Percentiles rank a stretch among this genome's conserved stretches.
These are phyloP conservation scores for Phalaenopsis hybrid DNA, from an alignment of 116 monocot genomes.

Conservation along the genomic window DNA sequence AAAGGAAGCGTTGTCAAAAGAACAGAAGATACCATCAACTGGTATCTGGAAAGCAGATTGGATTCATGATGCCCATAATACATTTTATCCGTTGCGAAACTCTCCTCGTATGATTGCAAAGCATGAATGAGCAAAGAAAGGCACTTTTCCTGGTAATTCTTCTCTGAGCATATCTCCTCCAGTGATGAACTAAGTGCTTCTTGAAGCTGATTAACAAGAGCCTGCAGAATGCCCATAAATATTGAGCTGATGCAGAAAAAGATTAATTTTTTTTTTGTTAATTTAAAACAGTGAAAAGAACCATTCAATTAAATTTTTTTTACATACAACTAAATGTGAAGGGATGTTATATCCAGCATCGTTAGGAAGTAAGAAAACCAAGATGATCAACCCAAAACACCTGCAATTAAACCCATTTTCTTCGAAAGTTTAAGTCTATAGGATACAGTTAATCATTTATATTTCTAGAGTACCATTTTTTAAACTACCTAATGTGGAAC, in stretches of 20 bases:
- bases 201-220: constrained; percentile 37
- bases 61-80: constrained; percentile 23
- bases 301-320: not conserved
- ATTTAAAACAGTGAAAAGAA: not conserved
- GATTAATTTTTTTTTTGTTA: not conserved
- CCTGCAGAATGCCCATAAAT: constrained; percentile 11
- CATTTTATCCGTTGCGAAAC: constrained; percentile 15
- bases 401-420: not conserved
- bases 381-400: not conserved
- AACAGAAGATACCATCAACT: constrained; percentile 83
- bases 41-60: constrained; percentile 50
- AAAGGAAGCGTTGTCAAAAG: constrained; percentile 74
- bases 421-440: not conserved
- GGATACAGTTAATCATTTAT: not conserved
- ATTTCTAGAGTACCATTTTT: too few relatives aligned
- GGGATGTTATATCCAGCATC: not conserved
- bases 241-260: not conserved
- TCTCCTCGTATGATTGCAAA: constrained; percentile 37
- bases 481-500: too few relatives aligned
- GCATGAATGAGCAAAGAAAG: constrained; percentile 44
- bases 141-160: constrained; percentile 55
- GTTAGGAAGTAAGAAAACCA: not conserved
- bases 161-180: constrained; percentile 60
- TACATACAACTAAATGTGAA: not conserved
- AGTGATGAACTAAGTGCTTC: constrained; percentile 47